Conservation (phyloP, 345 rosid species). For the Carallia pectinifolia region DNA sequence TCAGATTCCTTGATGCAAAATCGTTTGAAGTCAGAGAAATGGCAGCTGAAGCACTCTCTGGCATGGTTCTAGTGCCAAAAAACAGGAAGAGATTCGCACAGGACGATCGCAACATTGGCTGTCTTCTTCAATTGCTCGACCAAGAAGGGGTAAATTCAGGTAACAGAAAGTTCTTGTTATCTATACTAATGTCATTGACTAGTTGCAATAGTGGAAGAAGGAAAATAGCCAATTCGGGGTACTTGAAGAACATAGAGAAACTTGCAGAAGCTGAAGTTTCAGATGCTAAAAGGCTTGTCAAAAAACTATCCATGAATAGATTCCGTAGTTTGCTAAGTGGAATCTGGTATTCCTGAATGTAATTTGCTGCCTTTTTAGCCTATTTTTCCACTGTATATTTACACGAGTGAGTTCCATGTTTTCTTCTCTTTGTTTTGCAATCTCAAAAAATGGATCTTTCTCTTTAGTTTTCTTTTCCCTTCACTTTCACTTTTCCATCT, state of each 20-base stretch:
- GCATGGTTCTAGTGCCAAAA: constrained; percentile 55
- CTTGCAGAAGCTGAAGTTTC: constrained; percentile 75
- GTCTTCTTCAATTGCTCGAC: constrained; percentile 60
- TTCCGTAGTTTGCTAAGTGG: constrained; percentile 71
- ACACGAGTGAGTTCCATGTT: constrained; percentile 20
- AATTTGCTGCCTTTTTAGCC: constrained; percentile 4
- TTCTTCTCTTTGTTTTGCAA: constrained; percentile 17
- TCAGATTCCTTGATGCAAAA: constrained; percentile 72
- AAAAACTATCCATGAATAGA: constrained; percentile 67
- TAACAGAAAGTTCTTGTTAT: constrained; percentile 58
- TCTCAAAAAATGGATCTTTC: constrained; percentile 9
- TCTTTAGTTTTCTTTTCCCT: neutral
- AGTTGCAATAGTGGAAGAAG: constrained; percentile 71
- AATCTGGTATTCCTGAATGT: constrained; percentile 65
- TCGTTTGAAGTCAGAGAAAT: constrained; percentile 68
- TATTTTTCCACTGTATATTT: constrained; percentile 41
- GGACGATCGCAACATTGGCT: constrained; percentile 60
- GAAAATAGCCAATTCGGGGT: constrained; percentile 72
- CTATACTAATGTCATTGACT: constrained; percentile 67
- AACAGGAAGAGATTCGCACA: constrained; percentile 69
- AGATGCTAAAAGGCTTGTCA: constrained; percentile 81
- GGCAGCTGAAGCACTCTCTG: constrained; percentile 65
- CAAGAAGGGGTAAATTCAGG: constrained; percentile 57
- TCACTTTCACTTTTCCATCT: neutral
- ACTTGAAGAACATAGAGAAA: constrained; percentile 76